These are phyloP conservation scores for Cornus florida DNA, from an alignment of 148 eudicot species.

Conservation along the genomic window DNA sequence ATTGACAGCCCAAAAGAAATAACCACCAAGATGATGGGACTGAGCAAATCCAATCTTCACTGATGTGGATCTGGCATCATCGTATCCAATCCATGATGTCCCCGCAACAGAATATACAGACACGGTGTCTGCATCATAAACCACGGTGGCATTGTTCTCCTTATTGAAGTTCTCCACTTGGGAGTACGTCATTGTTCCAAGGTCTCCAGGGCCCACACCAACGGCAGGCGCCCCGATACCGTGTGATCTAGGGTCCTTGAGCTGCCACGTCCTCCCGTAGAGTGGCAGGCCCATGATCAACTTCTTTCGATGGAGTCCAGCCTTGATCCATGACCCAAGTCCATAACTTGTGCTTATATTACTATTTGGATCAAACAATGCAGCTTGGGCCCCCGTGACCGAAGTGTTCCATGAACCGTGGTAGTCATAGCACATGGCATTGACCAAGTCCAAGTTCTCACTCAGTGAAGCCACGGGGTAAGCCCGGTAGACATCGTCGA, in stretches of 20 bases:
- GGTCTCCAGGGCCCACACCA: conserved; percentile 37
- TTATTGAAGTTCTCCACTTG: conserved; percentile 29
- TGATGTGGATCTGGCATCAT: conserved; percentile 31
- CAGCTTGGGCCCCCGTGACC: conserved; percentile 42
- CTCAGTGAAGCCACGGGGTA: conserved; percentile 32
- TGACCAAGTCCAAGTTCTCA: conserved; percentile 46
- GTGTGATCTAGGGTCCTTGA: conserved; percentile 26
- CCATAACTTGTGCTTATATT: conserved; percentile 49
- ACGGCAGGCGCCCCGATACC: conserved; percentile 42
- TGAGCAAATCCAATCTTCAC: conserved; percentile 39
- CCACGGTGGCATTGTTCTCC: conserved; percentile 39
- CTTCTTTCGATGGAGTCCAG: conserved; percentile 30
- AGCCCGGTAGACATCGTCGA: conserved; percentile 11
- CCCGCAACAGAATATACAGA: conserved; percentile 42
- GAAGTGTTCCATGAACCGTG: conserved; percentile 43
- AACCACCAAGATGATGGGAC: conserved; percentile 34
- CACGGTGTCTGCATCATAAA: conserved; percentile 31
- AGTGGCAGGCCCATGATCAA: conserved; percentile 55
- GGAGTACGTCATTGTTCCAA: conserved; percentile 22
- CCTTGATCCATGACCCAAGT: conserved; percentile 43
- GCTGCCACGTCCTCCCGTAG: conserved; percentile 50
- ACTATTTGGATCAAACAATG: conserved; percentile 34
- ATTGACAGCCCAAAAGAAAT: conserved; percentile 53
- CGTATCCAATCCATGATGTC: conserved; percentile 51
- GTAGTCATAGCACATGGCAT: conserved; percentile 52